Percentiles rank a stretch among this genome's conserved stretches.
phyloP scores from a whole-genome alignment of 257 asterid genomes.

The Paulownia fortunei region DNA sequence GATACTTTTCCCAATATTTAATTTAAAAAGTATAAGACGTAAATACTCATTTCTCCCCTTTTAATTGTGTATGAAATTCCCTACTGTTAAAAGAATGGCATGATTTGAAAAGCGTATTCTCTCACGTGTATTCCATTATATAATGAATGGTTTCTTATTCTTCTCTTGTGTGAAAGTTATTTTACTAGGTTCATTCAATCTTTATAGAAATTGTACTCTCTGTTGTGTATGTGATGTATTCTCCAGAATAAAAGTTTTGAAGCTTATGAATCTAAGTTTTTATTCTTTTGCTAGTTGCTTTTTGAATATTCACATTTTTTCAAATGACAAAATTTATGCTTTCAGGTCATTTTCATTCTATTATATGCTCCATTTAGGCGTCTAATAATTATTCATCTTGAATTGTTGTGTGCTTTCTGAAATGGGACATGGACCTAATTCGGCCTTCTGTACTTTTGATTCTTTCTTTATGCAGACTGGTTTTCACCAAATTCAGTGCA shows the following conservation, averaged over 20 bases:
- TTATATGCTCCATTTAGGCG: neutral
- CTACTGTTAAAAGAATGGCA: neutral
- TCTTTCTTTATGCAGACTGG: slow-evolving; percentile 59
- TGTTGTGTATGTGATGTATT: too few species aligned
- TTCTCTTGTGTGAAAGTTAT: neutral
- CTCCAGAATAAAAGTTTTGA: neutral
- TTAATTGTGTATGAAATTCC: neutral
- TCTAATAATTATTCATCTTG: neutral
- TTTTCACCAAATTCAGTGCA: slow-evolving; percentile 73
- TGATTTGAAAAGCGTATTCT: neutral
- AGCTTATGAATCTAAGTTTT: neutral
- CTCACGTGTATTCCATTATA: neutral
- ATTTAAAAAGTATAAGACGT: neutral
- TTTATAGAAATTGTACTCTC: neutral
- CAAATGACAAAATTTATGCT: neutral
- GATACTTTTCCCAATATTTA: neutral
- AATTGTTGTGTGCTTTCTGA: neutral
- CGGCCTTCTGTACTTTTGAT: neutral
- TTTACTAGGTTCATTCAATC: neutral
- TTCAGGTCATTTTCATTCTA: neutral
- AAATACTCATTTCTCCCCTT: too few species aligned
- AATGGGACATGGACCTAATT: slow-evolving; percentile 10
- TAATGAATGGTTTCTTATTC: neutral
- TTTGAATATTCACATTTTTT: neutral
- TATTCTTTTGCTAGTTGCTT: neutral